phyloP scores from a whole-genome alignment of 805 yeast genomes.

The Maudiozyma barnettii region DNA sequence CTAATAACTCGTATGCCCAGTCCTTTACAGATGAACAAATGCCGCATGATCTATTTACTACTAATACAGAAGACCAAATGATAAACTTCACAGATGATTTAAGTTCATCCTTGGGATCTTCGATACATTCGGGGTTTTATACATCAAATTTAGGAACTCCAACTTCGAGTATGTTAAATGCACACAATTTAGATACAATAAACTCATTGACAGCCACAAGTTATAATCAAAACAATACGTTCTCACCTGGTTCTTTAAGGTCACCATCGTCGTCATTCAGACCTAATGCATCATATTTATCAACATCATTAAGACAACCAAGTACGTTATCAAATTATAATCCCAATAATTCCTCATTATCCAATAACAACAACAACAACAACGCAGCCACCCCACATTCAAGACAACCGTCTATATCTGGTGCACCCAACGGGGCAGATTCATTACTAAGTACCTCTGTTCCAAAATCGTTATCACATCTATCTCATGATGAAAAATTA shows the following conservation, averaged over 20 bases:
- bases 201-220: conserved; percentile 6
- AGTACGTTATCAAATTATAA: conserved; percentile 6
- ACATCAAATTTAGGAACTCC: conserved; percentile 17
- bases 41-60: conserved; percentile 15
- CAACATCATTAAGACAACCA: conserved; percentile 23
- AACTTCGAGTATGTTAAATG: conserved; percentile 21
- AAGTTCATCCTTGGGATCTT: conserved; percentile 25
- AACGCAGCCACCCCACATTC: conserved; percentile 23
- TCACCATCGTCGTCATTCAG: conserved; percentile 23
- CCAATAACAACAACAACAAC: background rate
- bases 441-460: conserved; percentile 8
- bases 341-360: conserved; percentile 7
- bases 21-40: conserved; percentile 4
- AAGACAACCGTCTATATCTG: conserved; percentile 23
- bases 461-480: conserved; percentile 12
- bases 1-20: background rate
- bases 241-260: conserved; percentile 10
- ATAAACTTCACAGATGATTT: conserved; percentile 21
- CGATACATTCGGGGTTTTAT: conserved; percentile 18
- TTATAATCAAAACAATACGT: conserved; percentile 1
- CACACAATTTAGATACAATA: conserved; percentile 13
- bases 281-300: conserved; percentile 16
- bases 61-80: conserved; percentile 14
- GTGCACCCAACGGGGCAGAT: conserved; percentile 2
- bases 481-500: conserved; percentile 50